Conservation (phyloP, 2,329 filamentous ascomycete species). For the Colletotrichum magnum region DNA sequence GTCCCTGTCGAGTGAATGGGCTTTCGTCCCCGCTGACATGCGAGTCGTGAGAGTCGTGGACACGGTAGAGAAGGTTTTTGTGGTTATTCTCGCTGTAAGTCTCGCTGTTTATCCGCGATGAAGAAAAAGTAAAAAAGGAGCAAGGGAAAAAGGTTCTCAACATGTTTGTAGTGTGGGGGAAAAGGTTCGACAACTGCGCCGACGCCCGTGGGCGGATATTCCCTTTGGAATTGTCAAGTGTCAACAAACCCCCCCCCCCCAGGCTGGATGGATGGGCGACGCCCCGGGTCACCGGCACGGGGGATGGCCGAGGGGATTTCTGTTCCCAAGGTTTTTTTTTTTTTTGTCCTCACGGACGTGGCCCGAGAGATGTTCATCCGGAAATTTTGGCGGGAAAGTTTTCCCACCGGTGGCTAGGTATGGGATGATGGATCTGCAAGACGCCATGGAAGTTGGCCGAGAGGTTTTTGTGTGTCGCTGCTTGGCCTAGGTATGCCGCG, state of each 20-base stretch:
- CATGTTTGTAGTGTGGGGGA: conserved; percentile 15
- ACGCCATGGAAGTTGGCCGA: no score
- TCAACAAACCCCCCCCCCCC: no score
- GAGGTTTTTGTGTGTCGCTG: no score
- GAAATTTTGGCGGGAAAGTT: no score
- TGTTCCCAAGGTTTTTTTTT: no score
- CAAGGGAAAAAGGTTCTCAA: no score
- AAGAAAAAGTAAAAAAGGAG: no score
- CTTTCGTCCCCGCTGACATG: background rate
- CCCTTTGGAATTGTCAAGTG: no score
- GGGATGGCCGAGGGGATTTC: conserved; percentile 32
- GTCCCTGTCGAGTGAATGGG: background rate
- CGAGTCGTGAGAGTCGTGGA: background rate
- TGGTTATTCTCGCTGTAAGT: conserved; percentile 10
- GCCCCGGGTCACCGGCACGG: conserved; percentile 31
- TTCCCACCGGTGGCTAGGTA: no score
- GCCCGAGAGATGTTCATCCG: conserved; percentile 9
- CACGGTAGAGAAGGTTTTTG: background rate
- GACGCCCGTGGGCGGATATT: conserved; percentile 25
- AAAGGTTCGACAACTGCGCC: background rate
- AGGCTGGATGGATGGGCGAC: background rate
- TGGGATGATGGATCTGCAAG: no score
- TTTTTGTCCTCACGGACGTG: conserved; percentile 7
- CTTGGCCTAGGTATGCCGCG: no score
- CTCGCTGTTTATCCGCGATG: no score